These are phyloP conservation scores for Amoebophrya sp. DNA, from an alignment of 169 alveolate genomes.

Conservation along the genomic window DNA sequence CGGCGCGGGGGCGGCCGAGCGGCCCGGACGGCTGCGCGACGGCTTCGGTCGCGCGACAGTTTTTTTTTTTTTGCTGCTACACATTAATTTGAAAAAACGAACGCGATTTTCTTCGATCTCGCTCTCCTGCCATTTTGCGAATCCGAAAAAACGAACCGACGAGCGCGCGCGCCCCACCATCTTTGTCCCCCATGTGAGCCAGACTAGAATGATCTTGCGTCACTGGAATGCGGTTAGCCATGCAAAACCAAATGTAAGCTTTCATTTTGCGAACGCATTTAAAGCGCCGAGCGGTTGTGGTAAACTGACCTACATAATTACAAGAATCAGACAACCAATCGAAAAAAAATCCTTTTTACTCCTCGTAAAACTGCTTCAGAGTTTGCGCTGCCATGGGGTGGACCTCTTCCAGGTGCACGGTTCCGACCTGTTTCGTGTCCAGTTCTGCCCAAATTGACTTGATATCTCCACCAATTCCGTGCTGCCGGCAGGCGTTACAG, in stretches of 20 bases:
- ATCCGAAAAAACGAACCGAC: too few relatives aligned
- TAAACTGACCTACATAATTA: not conserved
- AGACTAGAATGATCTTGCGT: too few relatives aligned
- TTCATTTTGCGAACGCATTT: not conserved
- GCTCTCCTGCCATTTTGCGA: too few relatives aligned
- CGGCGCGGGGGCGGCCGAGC: too few relatives aligned
- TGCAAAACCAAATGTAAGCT: not conserved
- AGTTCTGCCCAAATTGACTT: not conserved
- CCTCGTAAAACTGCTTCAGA: not conserved
- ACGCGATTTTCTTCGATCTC: too few relatives aligned
- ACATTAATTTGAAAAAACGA: too few relatives aligned
- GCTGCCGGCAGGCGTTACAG: not conserved
- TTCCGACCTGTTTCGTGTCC: not conserved
- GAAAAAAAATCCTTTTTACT: not conserved
- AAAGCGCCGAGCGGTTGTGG: not conserved
- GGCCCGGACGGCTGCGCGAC: too few relatives aligned
- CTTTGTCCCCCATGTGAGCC: too few relatives aligned
- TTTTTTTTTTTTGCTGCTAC: too few relatives aligned
- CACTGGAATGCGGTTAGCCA: too few relatives aligned
- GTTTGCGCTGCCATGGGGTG: not conserved
- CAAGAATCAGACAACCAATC: not conserved
- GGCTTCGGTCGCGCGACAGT: too few relatives aligned
- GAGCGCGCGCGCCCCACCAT: too few relatives aligned
- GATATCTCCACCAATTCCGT: not conserved
- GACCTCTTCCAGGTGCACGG: not conserved